A percentile compares a stretch with the other conserved stretches of the same genome.
Conservation (phyloP, 495 filamentous ascomycete species). For the Penicillium cosmopolitanum region DNA sequence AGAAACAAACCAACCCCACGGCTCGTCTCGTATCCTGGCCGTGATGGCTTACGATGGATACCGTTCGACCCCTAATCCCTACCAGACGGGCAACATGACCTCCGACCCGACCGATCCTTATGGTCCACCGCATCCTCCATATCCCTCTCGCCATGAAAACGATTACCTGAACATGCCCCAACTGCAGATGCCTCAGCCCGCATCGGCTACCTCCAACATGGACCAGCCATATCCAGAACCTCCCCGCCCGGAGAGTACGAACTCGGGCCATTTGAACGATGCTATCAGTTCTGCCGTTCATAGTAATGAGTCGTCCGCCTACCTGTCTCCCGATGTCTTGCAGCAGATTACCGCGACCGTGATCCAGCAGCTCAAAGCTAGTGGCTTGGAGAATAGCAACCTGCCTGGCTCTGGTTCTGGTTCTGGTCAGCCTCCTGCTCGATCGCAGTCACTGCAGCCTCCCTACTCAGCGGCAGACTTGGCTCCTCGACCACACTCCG, state of each 20-base stretch:
- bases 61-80: conserved; percentile 28
- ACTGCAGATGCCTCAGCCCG: conserved; percentile 35
- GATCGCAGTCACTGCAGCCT: conserved; percentile 37
- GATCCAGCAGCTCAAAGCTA: conserved; percentile 55
- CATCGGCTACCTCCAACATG: conserved; percentile 25
- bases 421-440: conserved; percentile 29
- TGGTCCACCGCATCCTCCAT: conserved; percentile 32
- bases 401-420: conserved; percentile 19
- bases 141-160: conserved; percentile 39
- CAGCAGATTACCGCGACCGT: conserved; percentile 57
- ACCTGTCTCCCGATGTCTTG: conserved; percentile 54
- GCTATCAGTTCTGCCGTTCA: conserved; percentile 52
- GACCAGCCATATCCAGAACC: conserved; percentile 26
- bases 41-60: conserved; percentile 49
- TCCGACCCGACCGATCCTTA: conserved; percentile 27
- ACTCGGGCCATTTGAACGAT: conserved; percentile 44
- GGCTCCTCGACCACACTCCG: conserved; percentile 35
- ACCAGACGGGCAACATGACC: conserved; percentile 34
- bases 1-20: neutral
- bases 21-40: neutral
- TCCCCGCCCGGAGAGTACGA: conserved; percentile 12
- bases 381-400: conserved; percentile 38
- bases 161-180: conserved; percentile 50
- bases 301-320: conserved; percentile 36
- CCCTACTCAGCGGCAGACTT: conserved; percentile 33